Evolutionary conservation across 1,284 basidiomycete genomes (phyloP).

Genomic region (Peniophora sp.): DNA sequence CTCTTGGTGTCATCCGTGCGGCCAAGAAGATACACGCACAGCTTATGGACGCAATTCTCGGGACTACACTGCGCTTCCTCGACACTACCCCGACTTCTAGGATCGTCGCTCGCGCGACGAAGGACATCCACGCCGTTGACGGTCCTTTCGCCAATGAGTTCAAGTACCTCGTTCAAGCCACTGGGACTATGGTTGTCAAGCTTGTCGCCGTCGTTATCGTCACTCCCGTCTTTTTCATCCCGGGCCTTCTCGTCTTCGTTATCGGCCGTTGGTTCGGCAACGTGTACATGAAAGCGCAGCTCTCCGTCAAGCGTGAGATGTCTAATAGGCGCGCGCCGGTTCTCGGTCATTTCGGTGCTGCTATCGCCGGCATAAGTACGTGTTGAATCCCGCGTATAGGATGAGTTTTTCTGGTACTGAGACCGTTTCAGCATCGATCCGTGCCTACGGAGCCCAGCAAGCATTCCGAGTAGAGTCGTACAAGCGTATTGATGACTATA

Average conservation of each 20-base stretch:
- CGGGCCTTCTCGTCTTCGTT: slow-evolving; percentile 30
- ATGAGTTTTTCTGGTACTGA: not conserved
- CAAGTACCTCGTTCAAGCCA: slow-evolving; percentile 16
- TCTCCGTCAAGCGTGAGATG: slow-evolving; percentile 71
- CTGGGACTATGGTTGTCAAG: slow-evolving; percentile 27
- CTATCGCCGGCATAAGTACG: slow-evolving; percentile 58
- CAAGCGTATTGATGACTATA: slow-evolving; percentile 38
- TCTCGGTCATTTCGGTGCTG: slow-evolving; percentile 62
- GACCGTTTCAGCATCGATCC: slow-evolving; percentile 41
- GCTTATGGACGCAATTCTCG: slow-evolving; percentile 48
- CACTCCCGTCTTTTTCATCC: slow-evolving; percentile 35
- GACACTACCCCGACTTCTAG: slow-evolving; percentile 56
- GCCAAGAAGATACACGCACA: slow-evolving; percentile 47
- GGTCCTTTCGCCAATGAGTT: slow-evolving; percentile 19
- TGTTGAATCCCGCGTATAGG: too few relatives aligned
- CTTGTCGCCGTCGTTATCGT: slow-evolving; percentile 37
- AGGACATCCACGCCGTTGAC: slow-evolving; percentile 43
- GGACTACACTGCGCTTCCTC: slow-evolving; percentile 47
- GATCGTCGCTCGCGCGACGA: slow-evolving; percentile 51
- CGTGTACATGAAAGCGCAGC: slow-evolving; percentile 63
- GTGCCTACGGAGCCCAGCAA: slow-evolving; percentile 48
- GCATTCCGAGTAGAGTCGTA: slow-evolving; percentile 38
- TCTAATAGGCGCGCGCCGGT: slow-evolving; percentile 62
- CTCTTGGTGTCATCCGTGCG: slow-evolving; percentile 38
- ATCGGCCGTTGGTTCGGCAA: slow-evolving; percentile 39